Conservation (phyloP, 257 asterid genomes). For the Verbascum thapsus region DNA sequence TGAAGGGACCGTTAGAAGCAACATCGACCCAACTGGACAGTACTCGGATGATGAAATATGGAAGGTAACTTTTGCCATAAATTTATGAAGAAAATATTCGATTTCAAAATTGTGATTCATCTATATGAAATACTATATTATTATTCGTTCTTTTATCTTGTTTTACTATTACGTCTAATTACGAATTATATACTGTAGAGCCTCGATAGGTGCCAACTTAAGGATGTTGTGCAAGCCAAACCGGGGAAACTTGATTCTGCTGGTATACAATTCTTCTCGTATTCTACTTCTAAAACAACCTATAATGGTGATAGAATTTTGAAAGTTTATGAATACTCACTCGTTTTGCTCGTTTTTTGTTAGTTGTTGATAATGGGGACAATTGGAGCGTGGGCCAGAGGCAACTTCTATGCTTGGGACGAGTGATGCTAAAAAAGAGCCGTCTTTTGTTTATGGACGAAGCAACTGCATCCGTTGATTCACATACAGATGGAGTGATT, state of each 20-base stretch:
- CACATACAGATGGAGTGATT: constrained; percentile 86
- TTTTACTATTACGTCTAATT: constrained; percentile 8
- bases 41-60: constrained; percentile 92
- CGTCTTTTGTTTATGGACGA: constrained; percentile 88
- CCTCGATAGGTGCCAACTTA: constrained; percentile 95
- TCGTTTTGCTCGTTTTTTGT: neutral
- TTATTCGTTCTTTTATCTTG: neutral
- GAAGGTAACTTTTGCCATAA: constrained; percentile 55
- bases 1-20: constrained; percentile 95
- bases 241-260: constrained; percentile 85
- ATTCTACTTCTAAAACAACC: neutral
- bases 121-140: neutral
- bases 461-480: constrained; percentile 98
- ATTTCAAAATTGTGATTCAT: too few relatives aligned
- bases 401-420: constrained; percentile 88
- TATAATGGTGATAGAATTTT: neutral
- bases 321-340: neutral
- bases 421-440: constrained; percentile 93
- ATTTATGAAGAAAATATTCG: too few relatives aligned
- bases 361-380: constrained; percentile 86
- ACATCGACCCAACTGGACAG: constrained; percentile 79
- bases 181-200: constrained; percentile 46
- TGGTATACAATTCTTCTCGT: constrained; percentile 45
- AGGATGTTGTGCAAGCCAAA: constrained; percentile 83
- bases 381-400: constrained; percentile 99